These are phyloP conservation scores for Termitomyces titanicus DNA, from an alignment of 768 basidiomycete species.

Conservation along the genomic window DNA sequence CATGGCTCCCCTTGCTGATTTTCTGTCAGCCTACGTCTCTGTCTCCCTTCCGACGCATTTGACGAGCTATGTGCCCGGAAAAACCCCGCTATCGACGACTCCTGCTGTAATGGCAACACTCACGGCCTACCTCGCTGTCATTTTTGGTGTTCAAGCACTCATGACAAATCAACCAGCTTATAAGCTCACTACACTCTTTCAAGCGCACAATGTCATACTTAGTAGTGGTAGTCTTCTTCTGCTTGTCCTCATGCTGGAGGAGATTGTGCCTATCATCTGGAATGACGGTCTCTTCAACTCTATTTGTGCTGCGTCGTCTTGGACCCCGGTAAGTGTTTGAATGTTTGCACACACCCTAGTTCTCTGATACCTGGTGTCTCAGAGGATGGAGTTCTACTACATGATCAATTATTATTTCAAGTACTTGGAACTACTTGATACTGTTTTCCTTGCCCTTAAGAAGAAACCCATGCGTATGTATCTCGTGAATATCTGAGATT, in stretches of 20 bases:
- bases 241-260: slow-evolving; percentile 87
- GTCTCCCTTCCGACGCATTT: slow-evolving; percentile 55
- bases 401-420: slow-evolving; percentile 99
- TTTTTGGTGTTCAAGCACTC: slow-evolving; percentile 79
- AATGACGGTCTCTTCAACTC: slow-evolving; percentile 69
- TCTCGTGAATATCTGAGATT: slow-evolving; percentile 7
- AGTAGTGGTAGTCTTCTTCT: slow-evolving; percentile 82
- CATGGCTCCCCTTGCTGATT: slow-evolving; percentile 76
- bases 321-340: slow-evolving; percentile 73
- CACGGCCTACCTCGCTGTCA: slow-evolving; percentile 77
- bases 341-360: slow-evolving; percentile 6
- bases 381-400: slow-evolving; percentile 95
- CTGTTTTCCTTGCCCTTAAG: slow-evolving; percentile 95
- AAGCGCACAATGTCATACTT: slow-evolving; percentile 87
- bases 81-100: slow-evolving; percentile 81
- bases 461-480: slow-evolving; percentile 95
- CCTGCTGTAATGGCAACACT: slow-evolving; percentile 69
- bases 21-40: slow-evolving; percentile 58
- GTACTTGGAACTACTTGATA: slow-evolving; percentile 94
- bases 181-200: slow-evolving; percentile 82
- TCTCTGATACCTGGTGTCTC: background rate
- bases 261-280: slow-evolving; percentile 78
- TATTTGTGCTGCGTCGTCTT: slow-evolving; percentile 73
- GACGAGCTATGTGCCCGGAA: slow-evolving; percentile 64
- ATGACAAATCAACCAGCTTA: slow-evolving; percentile 77